Evolutionary conservation across 2,329 filamentous ascomycete genomes (phyloP).

Genomic region (Calonectria ilicicola): DNA sequence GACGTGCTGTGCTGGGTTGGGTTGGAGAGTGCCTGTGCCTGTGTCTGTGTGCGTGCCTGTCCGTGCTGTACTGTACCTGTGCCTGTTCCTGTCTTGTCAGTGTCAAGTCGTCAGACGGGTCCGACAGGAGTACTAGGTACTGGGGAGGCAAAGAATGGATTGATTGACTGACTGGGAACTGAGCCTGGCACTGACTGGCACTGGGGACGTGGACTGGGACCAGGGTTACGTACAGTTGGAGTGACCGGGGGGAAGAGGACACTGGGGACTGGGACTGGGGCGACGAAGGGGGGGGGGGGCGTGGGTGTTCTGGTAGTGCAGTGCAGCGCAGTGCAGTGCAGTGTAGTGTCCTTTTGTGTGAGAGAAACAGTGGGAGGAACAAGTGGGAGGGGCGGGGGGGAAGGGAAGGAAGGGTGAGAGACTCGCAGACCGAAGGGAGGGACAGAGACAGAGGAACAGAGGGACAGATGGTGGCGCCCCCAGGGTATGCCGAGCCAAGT

Average conservation of each 20-base stretch:
- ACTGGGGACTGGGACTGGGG: constrained; percentile 43
- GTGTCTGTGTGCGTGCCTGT: constrained; percentile 34
- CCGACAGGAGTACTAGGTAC: constrained; percentile 24
- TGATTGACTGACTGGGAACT: constrained; percentile 36
- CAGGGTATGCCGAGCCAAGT: constrained; percentile 23
- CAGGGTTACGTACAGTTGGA: constrained; percentile 34
- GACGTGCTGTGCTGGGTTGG: constrained; percentile 26
- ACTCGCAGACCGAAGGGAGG: constrained; percentile 25
- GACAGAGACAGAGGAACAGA: no score
- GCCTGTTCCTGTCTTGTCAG: constrained; percentile 29
- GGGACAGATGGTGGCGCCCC: not conserved
- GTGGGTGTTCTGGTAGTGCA: constrained; percentile 25
- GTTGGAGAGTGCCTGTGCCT: constrained; percentile 29
- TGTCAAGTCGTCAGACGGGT: constrained; percentile 38
- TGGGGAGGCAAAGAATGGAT: constrained; percentile 25
- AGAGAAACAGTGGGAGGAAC: constrained; percentile 20
- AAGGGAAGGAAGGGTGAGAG: constrained; percentile 28
- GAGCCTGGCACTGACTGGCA: constrained; percentile 26
- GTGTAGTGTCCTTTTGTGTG: constrained; percentile 1
- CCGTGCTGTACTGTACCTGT: constrained; percentile 32
- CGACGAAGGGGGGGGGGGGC: constrained; percentile 36
- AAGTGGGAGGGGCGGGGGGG: constrained; percentile 20
- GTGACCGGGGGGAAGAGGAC: constrained; percentile 24
- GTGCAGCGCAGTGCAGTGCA: no score
- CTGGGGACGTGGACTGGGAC: constrained; percentile 28